A percentile compares a stretch with the other conserved stretches of the same genome.
Conservation (phyloP, 345 rosid species). For the Lumnitzera littorea region DNA sequence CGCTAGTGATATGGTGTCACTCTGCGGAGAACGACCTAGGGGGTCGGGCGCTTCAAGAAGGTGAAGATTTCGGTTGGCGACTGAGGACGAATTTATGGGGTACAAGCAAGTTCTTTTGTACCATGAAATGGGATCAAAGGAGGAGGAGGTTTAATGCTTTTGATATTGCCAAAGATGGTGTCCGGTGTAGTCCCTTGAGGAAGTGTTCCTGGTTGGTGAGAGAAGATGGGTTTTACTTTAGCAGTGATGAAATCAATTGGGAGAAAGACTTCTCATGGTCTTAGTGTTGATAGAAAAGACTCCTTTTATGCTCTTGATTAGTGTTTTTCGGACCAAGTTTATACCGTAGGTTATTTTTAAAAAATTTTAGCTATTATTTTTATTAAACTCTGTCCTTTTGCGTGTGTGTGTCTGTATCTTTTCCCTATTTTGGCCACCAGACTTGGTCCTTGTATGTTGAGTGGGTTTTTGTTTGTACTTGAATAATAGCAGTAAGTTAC, state of each 20-base stretch:
- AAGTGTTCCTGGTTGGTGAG: slow-evolving; percentile 83
- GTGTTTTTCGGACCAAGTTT: too few relatives aligned
- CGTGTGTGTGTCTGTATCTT: too few relatives aligned
- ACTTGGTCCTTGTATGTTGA: too few relatives aligned
- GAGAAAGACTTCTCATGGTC: slow-evolving; percentile 74
- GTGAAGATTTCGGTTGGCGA: slow-evolving; percentile 83
- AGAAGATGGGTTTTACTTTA: slow-evolving; percentile 86
- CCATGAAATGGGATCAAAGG: slow-evolving; percentile 67
- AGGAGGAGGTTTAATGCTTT: slow-evolving; percentile 61
- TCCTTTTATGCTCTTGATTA: too few relatives aligned
- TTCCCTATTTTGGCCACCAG: too few relatives aligned
- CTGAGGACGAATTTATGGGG: slow-evolving; percentile 29
- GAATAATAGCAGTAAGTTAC: too few relatives aligned
- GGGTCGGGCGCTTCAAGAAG: slow-evolving; percentile 92
- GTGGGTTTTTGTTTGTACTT: too few relatives aligned
- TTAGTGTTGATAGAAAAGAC: background rate
- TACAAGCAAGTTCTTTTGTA: slow-evolving; percentile 35
- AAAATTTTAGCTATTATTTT: too few relatives aligned
- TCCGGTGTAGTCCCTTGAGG: slow-evolving; percentile 50
- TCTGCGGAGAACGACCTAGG: slow-evolving; percentile 57
- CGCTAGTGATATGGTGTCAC: slow-evolving; percentile 83
- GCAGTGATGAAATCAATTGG: slow-evolving; percentile 77
- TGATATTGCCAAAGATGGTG: slow-evolving; percentile 41
- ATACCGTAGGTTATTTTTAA: too few relatives aligned
- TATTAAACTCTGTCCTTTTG: too few relatives aligned